A percentile compares a stretch with the other conserved stretches of the same genome.
phyloP scores from a whole-genome alignment of 2,329 filamentous ascomycete species.

The Pyricularia sp. region DNA sequence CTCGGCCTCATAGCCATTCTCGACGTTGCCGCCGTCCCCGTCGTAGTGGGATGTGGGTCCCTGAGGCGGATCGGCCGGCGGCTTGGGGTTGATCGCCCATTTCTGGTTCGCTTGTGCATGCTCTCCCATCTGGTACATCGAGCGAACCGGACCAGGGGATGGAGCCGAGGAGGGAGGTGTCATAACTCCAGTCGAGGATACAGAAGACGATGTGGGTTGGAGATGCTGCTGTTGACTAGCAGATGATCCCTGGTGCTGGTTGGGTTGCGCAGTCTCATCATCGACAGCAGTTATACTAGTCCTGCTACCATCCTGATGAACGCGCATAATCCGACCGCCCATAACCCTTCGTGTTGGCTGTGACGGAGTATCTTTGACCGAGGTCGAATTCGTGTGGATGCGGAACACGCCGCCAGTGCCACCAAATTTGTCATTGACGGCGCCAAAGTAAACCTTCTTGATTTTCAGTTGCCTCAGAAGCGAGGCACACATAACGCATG shows the following conservation, averaged over 20 bases:
- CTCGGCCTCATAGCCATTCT: conserved; percentile 71
- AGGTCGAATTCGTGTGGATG: conserved; percentile 59
- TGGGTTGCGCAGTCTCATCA: not conserved
- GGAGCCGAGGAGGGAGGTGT: not conserved
- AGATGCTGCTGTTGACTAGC: not conserved
- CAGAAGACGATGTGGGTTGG: not conserved
- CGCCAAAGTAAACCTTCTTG: conserved; percentile 87
- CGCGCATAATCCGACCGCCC: conserved; percentile 8
- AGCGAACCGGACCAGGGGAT: not conserved
- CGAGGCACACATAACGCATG: conserved; percentile 97
- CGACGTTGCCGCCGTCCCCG: conserved; percentile 59
- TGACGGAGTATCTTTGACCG: not conserved
- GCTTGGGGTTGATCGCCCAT: not conserved
- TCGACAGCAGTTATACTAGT: not conserved
- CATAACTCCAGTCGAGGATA: not conserved
- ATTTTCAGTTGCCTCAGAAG: conserved; percentile 82
- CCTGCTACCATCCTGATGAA: not conserved
- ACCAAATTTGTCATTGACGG: conserved; percentile 92
- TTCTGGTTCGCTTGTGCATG: not conserved
- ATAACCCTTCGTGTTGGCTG: conserved; percentile 1
- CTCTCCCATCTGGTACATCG: not conserved
- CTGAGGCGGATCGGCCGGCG: not conserved
- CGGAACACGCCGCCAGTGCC: conserved; percentile 90
- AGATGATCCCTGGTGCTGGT: conserved; percentile 2
- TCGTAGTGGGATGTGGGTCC: conserved; percentile 11